A percentile compares a stretch with the other conserved stretches of the same genome.
These are phyloP conservation scores for Medicago arabica DNA, from an alignment of 306 rosid genomes.

Conservation along the genomic window DNA sequence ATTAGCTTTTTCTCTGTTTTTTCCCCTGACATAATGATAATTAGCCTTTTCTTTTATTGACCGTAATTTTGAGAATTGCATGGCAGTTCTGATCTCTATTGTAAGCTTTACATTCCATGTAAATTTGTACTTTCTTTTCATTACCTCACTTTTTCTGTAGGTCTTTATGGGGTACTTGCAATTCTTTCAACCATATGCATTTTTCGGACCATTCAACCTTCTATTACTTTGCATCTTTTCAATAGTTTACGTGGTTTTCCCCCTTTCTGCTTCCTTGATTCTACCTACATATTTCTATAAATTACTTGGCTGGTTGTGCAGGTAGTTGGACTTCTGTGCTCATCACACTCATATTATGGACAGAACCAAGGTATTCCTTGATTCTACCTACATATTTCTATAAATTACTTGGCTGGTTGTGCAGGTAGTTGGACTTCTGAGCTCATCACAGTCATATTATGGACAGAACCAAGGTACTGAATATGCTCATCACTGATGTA, in stretches of 20 bases:
- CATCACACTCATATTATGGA: not conserved
- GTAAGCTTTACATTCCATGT: not conserved
- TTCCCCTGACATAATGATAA: too few species aligned
- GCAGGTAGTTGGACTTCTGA: not conserved
- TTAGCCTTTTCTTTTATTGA: conserved; percentile 5
- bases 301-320: not conserved
- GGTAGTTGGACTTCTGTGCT: not conserved
- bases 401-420: conserved; percentile 1
- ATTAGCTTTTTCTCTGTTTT: too few species aligned
- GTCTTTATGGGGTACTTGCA: not conserved
- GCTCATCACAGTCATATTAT: not conserved
- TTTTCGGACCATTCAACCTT: conserved; percentile 20
- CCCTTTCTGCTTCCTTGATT: not conserved
- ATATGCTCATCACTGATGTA: conserved; percentile 7
- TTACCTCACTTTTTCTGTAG: too few species aligned
- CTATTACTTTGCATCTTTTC: not conserved
- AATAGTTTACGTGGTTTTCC: not conserved
- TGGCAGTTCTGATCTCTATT: not conserved
- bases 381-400: not conserved
- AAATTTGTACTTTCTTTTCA: too few species aligned
- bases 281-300: conserved; percentile 20
- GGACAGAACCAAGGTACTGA: conserved; percentile 23
- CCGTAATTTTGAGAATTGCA: not conserved
- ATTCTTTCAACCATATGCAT: conserved; percentile 18
- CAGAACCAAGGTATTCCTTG: too few species aligned